phyloP scores from a whole-genome alignment of 2,329 filamentous ascomycete species.

The Diplodia corticola region DNA sequence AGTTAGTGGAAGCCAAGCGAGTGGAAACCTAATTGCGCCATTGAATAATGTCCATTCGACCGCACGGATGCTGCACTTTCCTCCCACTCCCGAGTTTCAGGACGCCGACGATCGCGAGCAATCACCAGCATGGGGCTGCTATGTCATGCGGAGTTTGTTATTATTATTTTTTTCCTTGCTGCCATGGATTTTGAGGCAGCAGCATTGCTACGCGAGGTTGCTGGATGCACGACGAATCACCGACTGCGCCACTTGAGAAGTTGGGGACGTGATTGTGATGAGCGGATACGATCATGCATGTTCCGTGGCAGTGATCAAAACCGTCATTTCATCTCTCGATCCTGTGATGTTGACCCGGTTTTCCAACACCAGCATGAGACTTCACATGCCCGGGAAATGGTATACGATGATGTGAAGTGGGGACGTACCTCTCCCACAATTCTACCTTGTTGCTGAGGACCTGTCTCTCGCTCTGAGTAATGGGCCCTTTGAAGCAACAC shows the following conservation, averaged over 20 bases:
- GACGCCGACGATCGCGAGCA: neutral
- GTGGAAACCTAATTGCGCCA: neutral
- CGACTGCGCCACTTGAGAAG: neutral
- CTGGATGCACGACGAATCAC: neutral
- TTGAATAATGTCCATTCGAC: neutral
- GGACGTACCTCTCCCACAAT: neutral
- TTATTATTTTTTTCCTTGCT: neutral
- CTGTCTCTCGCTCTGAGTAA: neutral
- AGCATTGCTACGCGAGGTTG: conserved; percentile 6
- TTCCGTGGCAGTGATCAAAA: neutral
- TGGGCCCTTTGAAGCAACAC: neutral
- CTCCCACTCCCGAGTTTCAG: neutral
- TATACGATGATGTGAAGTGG: neutral
- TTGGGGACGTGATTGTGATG: conserved; percentile 1
- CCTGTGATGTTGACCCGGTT: neutral
- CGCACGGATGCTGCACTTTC: conserved; percentile 1
- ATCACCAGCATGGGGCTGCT: neutral
- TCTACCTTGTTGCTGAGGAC: neutral
- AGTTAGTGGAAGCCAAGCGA: neutral
- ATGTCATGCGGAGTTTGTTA: neutral
- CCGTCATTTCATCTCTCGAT: neutral
- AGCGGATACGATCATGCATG: neutral
- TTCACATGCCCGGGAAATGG: neutral
- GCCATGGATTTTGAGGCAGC: neutral
- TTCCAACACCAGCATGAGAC: neutral